phyloP scores from a whole-genome alignment of 2,329 filamentous ascomycete species.

The Annulohypoxylon truncatum region DNA sequence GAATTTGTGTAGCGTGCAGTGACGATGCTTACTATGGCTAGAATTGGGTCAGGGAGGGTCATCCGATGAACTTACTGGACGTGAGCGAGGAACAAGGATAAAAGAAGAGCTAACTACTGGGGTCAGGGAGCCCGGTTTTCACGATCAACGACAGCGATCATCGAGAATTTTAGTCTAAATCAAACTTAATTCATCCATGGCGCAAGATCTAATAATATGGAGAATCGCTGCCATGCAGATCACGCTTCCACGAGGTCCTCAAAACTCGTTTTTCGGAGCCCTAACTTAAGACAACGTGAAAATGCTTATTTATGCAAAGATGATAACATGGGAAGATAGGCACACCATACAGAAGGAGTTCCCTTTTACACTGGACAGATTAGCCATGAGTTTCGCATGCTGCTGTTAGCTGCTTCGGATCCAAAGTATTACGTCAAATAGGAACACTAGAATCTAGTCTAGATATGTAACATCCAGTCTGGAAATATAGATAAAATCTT shows the following conservation, averaged over 20 bases:
- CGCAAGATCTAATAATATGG: conserved; percentile 11
- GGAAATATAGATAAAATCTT: neutral
- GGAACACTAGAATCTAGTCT: neutral
- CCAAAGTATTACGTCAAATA: neutral
- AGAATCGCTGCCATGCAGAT: conserved; percentile 1
- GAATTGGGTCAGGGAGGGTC: conserved; percentile 2
- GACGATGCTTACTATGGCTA: conserved; percentile 34
- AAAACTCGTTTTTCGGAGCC: conserved; percentile 1
- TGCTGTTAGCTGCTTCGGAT: neutral
- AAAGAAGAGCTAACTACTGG: neutral
- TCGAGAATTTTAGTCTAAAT: conserved; percentile 2
- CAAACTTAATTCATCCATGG: conserved; percentile 3
- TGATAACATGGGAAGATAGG: neutral
- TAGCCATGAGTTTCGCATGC: neutral
- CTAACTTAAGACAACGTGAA: neutral
- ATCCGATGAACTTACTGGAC: conserved; percentile 9
- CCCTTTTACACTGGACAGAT: neutral
- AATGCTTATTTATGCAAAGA: neutral
- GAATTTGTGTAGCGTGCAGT: neutral
- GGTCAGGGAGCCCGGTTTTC: conserved; percentile 13
- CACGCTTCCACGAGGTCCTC: neutral
- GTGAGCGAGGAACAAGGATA: neutral
- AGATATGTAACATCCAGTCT: neutral
- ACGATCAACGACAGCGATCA: conserved; percentile 4
- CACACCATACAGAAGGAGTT: no score